Base-by-base conservation (phyloP, 345 rosid genomes). In the Ailanthus altissimus region DNA sequence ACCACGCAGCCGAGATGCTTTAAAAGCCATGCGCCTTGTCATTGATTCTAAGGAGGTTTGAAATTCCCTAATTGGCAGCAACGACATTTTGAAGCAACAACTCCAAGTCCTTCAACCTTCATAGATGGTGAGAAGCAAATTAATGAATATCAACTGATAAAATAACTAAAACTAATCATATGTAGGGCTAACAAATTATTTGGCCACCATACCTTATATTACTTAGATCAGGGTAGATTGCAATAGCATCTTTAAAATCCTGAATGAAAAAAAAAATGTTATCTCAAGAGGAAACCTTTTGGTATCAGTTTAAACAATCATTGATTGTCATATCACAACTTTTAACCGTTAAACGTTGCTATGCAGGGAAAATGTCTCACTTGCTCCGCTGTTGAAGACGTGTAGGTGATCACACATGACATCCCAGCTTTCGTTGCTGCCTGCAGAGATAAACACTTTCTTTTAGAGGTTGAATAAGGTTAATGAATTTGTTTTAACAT, bases 361-460 rank as follows among this genome's bases (percentile, higher is more conserved):
- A 26, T 43, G 15, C 45, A 57, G 18, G 43, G 57, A 53, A 26
- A 50, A 68, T 60, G 13, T 67, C 78, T 83, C 65, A 94, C 98
- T 92, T 95, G 99, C 32, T 91, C 87, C 67, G 94, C 92, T 14
- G 99, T 93, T 74, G 99, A 95, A 81, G 93, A 81, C 20, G 99
- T 95, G 84, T 90, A 89, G 11, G 91, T 88, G 49, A 95, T 88
- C 40, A 93, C 84, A 72, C 97, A 95, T 54, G 99, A 78, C 99
- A 95, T 95, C 59, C 97, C 97, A 16, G 99, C 99, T 60, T 75
- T 75, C 6, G 88, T 89, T 66, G 99, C 99, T 54, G 99, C 97
- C 99, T 95, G 67, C 73, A 83, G 26, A 42, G 61, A 64, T 57
- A 61, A 84, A 72, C 43, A 72, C 43, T 66, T 13, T 32, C 13